phyloP scores from a whole-genome alignment of 1,284 basidiomycete genomes.

The Ustilago trichophora region DNA sequence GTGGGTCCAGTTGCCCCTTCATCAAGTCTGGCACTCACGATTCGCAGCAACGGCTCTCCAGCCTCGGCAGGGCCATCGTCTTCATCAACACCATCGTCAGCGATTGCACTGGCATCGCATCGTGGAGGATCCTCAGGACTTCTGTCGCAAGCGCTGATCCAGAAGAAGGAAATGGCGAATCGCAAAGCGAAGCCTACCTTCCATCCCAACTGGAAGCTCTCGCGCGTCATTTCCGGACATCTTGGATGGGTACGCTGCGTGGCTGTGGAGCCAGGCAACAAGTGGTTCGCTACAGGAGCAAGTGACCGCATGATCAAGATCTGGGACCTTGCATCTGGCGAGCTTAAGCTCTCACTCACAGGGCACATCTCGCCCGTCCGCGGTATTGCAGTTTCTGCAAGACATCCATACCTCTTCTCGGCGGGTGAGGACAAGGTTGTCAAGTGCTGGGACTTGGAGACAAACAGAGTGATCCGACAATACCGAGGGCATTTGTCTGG shows the following conservation, averaged over 20 bases:
- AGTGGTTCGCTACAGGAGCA: constrained; percentile 98
- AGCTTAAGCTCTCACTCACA: constrained; percentile 92
- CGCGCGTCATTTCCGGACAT: constrained; percentile 96
- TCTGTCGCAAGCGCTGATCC: constrained; percentile 59
- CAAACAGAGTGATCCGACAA: constrained; percentile 97
- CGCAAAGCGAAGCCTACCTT: constrained; percentile 92
- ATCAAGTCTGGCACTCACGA: constrained; percentile 33
- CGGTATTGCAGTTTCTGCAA: constrained; percentile 86
- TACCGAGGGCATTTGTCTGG: constrained; percentile 98
- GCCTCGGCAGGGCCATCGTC: constrained; percentile 7
- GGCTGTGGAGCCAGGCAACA: constrained; percentile 94
- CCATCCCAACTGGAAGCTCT: constrained; percentile 92
- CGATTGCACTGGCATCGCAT: constrained; percentile 30
- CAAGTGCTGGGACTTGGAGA: constrained; percentile 99
- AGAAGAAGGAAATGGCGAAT: constrained; percentile 67
- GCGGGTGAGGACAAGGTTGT: constrained; percentile 99
- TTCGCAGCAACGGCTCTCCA: constrained; percentile 19
- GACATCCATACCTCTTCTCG: constrained; percentile 97
- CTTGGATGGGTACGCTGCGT: constrained; percentile 97
- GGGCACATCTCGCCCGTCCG: constrained; percentile 97
- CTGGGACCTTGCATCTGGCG: constrained; percentile 97
- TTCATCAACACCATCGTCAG: constrained; percentile 15
- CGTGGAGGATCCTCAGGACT: constrained; percentile 39
- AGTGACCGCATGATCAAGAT: constrained; percentile 99
- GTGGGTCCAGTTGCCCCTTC: constrained; percentile 19